Conservation (phyloP, 2,329 filamentous ascomycete genomes). For the Diaporthe velutina region DNA sequence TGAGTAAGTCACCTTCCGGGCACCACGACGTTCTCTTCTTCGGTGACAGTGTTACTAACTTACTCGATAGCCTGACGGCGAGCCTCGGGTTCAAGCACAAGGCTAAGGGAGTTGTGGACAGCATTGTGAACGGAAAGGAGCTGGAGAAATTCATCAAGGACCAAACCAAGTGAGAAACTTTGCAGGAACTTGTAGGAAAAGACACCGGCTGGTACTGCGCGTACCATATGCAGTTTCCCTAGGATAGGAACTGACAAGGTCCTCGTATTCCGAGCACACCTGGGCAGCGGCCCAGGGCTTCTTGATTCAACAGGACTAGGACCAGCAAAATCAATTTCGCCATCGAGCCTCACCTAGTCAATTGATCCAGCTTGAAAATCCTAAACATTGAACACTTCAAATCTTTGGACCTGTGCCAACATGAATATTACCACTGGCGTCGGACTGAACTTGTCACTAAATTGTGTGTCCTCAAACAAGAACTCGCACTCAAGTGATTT, state of each 20-base stretch:
- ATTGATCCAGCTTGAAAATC: no score
- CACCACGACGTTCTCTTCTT: not conserved
- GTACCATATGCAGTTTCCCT: no score
- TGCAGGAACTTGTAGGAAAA: not conserved
- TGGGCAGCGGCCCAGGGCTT: not conserved
- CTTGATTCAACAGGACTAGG: not conserved
- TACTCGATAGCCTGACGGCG: not conserved
- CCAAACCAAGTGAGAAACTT: slow-evolving; percentile 15
- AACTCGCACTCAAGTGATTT: not conserved
- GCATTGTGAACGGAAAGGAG: slow-evolving; percentile 37
- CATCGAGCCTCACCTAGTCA: not conserved
- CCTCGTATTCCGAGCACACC: no score
- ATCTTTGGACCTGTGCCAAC: not conserved
- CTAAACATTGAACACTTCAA: not conserved
- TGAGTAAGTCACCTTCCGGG: slow-evolving; percentile 27
- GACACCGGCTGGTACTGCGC: no score
- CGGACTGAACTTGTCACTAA: no score
- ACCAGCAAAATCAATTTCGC: not conserved
- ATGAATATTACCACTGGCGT: no score
- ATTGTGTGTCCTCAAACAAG: not conserved
- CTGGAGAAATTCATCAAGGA: slow-evolving; percentile 38
- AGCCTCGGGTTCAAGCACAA: slow-evolving; percentile 39
- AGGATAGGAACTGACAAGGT: not conserved
- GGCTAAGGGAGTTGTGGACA: slow-evolving; percentile 39
- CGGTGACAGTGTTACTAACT: not conserved